These are phyloP conservation scores for Schizophyllum amplum DNA, from an alignment of 1,284 basidiomycete genomes.

Conservation along the genomic window DNA sequence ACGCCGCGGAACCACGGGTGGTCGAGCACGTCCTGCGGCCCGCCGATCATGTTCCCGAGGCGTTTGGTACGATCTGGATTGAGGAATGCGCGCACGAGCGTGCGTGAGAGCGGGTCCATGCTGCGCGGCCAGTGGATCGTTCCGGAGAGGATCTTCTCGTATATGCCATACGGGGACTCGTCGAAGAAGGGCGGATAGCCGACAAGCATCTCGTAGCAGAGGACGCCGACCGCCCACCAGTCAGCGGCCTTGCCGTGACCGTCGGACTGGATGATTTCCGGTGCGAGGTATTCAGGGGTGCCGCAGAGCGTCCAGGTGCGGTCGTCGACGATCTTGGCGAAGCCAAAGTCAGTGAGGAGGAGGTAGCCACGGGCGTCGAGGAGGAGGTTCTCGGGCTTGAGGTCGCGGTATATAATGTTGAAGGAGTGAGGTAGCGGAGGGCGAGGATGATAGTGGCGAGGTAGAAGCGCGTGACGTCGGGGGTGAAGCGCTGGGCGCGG, in stretches of 20 bases:
- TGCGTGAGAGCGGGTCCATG: conserved; percentile 73
- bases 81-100: conserved; percentile 78
- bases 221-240: conserved; percentile 97
- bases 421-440: conserved; percentile 96
- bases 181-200: conserved; percentile 94
- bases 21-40: conserved; percentile 86
- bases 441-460: conserved; percentile 95
- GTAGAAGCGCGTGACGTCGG: conserved; percentile 98
- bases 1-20: conserved; percentile 96
- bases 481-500: conserved; percentile 90
- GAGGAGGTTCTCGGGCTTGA: conserved; percentile 97
- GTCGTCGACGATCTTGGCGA: conserved; percentile 97
- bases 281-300: conserved; percentile 94
- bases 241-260: conserved; percentile 98
- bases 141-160: conserved; percentile 91
- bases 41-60: conserved; percentile 90
- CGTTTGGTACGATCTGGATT: conserved; percentile 92
- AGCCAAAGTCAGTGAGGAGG: conserved; percentile 97
- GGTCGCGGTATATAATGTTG: conserved; percentile 97
- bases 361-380: conserved; percentile 94
- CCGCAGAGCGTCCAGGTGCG: conserved; percentile 99
- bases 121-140: conserved; percentile 89
- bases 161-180: conserved; percentile 88
- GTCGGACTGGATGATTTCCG: conserved; percentile 93
- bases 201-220: conserved; percentile 98